phyloP scores from a whole-genome alignment of 2,329 filamentous ascomycete genomes.

The Penicillium digitatum region DNA sequence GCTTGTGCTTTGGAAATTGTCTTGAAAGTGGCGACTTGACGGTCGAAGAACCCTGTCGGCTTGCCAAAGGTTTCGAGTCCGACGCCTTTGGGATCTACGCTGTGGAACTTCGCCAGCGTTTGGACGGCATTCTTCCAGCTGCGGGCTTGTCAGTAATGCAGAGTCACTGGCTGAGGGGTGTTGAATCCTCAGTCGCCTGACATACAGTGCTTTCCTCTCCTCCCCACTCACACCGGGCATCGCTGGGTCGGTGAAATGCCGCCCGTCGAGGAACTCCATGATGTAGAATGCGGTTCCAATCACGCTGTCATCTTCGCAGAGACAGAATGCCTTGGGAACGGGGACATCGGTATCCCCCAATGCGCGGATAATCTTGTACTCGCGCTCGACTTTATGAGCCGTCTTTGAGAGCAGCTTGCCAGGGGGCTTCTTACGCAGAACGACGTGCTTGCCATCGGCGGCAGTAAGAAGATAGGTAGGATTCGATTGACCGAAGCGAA shows the following conservation, averaged over 20 bases:
- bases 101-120: conserved; percentile 81
- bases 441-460: conserved; percentile 66
- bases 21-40: conserved; percentile 79
- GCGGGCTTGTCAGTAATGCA: background rate
- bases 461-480: conserved; percentile 90
- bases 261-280: conserved; percentile 91
- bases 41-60: conserved; percentile 71
- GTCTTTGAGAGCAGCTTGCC: conserved; percentile 88
- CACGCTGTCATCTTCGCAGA: conserved; percentile 77
- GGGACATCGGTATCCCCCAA: conserved; percentile 76
- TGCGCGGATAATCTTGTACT: conserved; percentile 85
- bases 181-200: conserved; percentile 7
- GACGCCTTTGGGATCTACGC: conserved; percentile 62
- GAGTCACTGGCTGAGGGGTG: background rate
- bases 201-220: conserved; percentile 68
- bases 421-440: conserved; percentile 97
- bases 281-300: conserved; percentile 94
- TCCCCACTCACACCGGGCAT: conserved; percentile 67
- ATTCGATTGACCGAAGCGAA: conserved; percentile 95
- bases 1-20: conserved; percentile 77
- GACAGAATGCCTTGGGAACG: conserved; percentile 74
- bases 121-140: conserved; percentile 79
- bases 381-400: conserved; percentile 93
- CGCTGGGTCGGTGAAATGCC: conserved; percentile 85
- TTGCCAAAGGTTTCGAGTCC: conserved; percentile 72